These are phyloP conservation scores for Astrephomene gubernaculifera DNA, from an alignment of 139 green algal species.

Conservation along the genomic window DNA sequence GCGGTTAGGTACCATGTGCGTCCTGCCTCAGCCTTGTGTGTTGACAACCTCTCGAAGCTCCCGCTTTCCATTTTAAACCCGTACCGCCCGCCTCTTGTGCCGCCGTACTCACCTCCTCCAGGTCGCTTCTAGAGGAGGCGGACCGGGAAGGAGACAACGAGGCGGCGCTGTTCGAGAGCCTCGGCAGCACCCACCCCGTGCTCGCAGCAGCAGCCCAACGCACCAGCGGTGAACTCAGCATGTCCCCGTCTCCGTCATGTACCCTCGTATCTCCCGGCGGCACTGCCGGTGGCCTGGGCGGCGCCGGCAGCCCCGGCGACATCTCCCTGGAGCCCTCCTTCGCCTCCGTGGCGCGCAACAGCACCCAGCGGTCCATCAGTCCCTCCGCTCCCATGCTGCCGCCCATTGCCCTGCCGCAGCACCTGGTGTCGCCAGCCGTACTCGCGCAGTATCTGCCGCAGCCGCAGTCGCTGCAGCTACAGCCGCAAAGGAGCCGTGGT, in stretches of 20 bases:
- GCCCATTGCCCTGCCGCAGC: neutral
- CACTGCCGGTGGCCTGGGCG: neutral
- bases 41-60: too few species aligned
- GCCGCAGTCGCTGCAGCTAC: too few species aligned
- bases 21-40: too few species aligned
- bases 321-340: constrained; percentile 22
- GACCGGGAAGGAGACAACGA: neutral
- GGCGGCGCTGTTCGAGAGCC: constrained; percentile 1
- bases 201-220: neutral
- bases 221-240: neutral
- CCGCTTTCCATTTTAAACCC: too few species aligned
- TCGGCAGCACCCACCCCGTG: neutral
- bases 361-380: neutral
- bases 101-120: neutral
- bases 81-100: neutral
- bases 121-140: constrained; percentile 21
- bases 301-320: too few species aligned
- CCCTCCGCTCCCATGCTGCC: neutral
- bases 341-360: constrained; percentile 4
- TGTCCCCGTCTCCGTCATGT: neutral
- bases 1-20: too few species aligned
- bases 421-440: neutral
- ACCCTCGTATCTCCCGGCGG: neutral
- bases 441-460: constrained; percentile 3
- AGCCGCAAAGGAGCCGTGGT: too few species aligned